These are phyloP conservation scores for Penicillium cinerascens DNA, from an alignment of 495 filamentous ascomycete species.

Conservation along the genomic window DNA sequence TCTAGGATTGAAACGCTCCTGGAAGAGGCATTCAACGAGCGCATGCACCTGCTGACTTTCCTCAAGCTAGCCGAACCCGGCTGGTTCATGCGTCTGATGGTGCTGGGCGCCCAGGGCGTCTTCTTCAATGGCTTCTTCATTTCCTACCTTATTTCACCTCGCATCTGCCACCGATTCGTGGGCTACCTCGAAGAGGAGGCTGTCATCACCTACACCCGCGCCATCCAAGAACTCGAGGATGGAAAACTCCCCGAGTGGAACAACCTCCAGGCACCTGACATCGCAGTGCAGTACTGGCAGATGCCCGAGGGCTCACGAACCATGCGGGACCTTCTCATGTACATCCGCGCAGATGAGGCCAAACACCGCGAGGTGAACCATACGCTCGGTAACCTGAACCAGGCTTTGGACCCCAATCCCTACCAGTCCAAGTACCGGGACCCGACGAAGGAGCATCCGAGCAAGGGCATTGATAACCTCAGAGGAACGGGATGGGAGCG, in stretches of 20 bases:
- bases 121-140: slow-evolving; percentile 96
- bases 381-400: slow-evolving; percentile 80
- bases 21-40: slow-evolving; percentile 92
- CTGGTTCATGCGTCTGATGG: slow-evolving; percentile 82
- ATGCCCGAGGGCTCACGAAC: slow-evolving; percentile 81
- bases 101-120: slow-evolving; percentile 78
- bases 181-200: slow-evolving; percentile 97
- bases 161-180: slow-evolving; percentile 92
- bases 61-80: slow-evolving; percentile 88
- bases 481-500: slow-evolving; percentile 78
- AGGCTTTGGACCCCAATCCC: slow-evolving; percentile 83
- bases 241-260: slow-evolving; percentile 82
- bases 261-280: slow-evolving; percentile 74
- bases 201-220: slow-evolving; percentile 88
- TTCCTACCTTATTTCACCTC: slow-evolving; percentile 82
- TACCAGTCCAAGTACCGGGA: slow-evolving; percentile 76
- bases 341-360: slow-evolving; percentile 92
- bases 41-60: slow-evolving; percentile 95
- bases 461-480: slow-evolving; percentile 64
- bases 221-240: slow-evolving; percentile 78
- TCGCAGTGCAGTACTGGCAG: slow-evolving; percentile 86
- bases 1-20: slow-evolving; percentile 84
- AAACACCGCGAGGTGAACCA: slow-evolving; percentile 98
- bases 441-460: slow-evolving; percentile 57
- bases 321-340: slow-evolving; percentile 82